Evolutionary conservation across 257 asterid genomes (phyloP).

Genomic region (Salvia hispanica): DNA sequence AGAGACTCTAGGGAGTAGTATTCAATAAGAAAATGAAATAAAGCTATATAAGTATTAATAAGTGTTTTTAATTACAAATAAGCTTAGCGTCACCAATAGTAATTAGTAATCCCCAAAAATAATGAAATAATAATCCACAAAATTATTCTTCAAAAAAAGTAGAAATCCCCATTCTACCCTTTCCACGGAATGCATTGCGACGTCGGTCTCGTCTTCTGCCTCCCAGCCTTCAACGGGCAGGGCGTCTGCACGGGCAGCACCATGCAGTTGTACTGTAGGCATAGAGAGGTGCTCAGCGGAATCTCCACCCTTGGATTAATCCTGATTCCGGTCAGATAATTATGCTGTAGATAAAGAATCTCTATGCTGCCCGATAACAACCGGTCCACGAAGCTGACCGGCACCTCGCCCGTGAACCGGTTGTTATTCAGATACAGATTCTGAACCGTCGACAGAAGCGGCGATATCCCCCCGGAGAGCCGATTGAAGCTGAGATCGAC

Average conservation of each 20-base stretch:
- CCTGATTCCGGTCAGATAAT: slow-evolving; percentile 78
- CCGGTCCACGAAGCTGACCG: slow-evolving; percentile 71
- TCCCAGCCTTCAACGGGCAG: slow-evolving; percentile 85
- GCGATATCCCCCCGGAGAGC: slow-evolving; percentile 72
- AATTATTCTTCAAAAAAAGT: background rate
- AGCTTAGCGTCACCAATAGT: slow-evolving; percentile 14
- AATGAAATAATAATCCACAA: slow-evolving; percentile 25
- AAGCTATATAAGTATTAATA: background rate
- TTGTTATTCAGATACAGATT: slow-evolving; percentile 76
- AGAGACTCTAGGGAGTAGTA: no score
- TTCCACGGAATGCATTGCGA: slow-evolving; percentile 73
- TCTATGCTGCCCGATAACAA: slow-evolving; percentile 59
- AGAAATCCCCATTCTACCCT: slow-evolving; percentile 55
- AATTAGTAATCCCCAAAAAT: slow-evolving; percentile 2
- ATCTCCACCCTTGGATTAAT: slow-evolving; percentile 78
- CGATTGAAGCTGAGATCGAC: slow-evolving; percentile 90
- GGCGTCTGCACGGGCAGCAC: slow-evolving; percentile 79
- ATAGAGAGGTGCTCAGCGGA: slow-evolving; percentile 71
- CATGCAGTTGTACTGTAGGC: slow-evolving; percentile 94
- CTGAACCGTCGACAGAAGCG: slow-evolving; percentile 73
- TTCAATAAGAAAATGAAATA: background rate
- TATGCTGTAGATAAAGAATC: slow-evolving; percentile 74
- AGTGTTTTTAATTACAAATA: slow-evolving; percentile 33
- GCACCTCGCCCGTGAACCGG: slow-evolving; percentile 85
- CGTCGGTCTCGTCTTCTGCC: slow-evolving; percentile 81